phyloP scores from a whole-genome alignment of 2,329 filamentous ascomycete species.

The Rhynchosporium graminicola region DNA sequence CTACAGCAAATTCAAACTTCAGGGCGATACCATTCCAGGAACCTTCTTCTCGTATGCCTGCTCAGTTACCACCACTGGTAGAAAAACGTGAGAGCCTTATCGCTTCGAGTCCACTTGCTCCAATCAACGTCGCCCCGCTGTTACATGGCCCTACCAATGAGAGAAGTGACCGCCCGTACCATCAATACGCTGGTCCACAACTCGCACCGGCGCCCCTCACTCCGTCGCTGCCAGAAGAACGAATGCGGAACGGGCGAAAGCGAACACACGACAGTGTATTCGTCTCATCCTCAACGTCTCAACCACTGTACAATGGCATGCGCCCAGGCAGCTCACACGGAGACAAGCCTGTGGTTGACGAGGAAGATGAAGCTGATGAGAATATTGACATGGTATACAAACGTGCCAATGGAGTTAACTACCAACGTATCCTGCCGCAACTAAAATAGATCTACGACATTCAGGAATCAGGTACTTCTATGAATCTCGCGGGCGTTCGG shows the following conservation, averaged over 20 bases:
- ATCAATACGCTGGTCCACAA: constrained; percentile 28
- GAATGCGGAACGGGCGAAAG: constrained; percentile 31
- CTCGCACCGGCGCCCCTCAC: constrained; percentile 18
- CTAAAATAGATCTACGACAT: background rate
- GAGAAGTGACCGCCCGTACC: constrained; percentile 29
- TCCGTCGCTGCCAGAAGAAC: constrained; percentile 21
- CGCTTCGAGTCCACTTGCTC: constrained; percentile 24
- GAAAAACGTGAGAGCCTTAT: constrained; percentile 27
- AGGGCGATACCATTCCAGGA: constrained; percentile 21
- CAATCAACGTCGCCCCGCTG: constrained; percentile 26
- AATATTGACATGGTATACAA: constrained; percentile 33
- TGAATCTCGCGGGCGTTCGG: constrained; percentile 15
- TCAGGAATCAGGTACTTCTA: background rate
- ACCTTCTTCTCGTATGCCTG: constrained; percentile 10
- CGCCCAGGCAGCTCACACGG: constrained; percentile 42
- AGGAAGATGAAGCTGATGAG: constrained; percentile 29
- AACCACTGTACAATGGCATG: constrained; percentile 47
- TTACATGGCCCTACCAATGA: constrained; percentile 28
- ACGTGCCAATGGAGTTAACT: constrained; percentile 40
- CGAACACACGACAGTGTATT: constrained; percentile 35
- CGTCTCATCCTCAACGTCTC: constrained; percentile 33
- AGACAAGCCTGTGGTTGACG: constrained; percentile 14
- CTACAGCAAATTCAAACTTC: constrained; percentile 27
- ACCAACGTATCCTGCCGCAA: background rate
- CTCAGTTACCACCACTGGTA: constrained; percentile 17